Evolutionary conservation across 2,329 filamentous ascomycete species (phyloP).

Genomic region (Aspergillus calidoustus): DNA sequence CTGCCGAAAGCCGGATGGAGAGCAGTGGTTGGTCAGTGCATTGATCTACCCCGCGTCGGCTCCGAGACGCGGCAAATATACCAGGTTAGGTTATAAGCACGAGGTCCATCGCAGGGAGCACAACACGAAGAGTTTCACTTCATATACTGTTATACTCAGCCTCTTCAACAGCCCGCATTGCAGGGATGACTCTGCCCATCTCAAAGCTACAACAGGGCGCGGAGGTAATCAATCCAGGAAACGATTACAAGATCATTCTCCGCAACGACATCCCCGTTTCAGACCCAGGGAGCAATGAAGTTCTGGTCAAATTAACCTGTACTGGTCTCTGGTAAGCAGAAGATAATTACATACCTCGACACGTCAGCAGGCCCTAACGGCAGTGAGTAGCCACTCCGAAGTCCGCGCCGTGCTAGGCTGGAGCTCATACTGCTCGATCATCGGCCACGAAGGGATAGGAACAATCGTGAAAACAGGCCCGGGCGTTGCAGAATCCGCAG

Average conservation of each 20-base stretch:
- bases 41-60: neutral
- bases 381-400: slow-evolving; percentile 26
- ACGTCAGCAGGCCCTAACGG: neutral
- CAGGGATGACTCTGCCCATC: neutral
- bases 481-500: neutral
- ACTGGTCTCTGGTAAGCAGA: neutral
- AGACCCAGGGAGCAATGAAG: neutral
- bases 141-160: no score
- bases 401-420: slow-evolving; percentile 29
- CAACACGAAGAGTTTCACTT: no score
- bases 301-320: neutral
- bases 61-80: neutral
- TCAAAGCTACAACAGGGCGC: neutral
- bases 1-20: no score
- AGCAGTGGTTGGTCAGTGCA: neutral
- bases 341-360: neutral
- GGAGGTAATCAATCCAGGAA: neutral
- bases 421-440: slow-evolving; percentile 31
- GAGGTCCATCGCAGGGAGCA: neutral
- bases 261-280: neutral
- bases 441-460: slow-evolving; percentile 33
- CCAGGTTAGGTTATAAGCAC: neutral
- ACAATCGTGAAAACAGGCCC: slow-evolving; percentile 23
- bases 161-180: neutral
- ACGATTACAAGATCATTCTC: neutral